These are phyloP conservation scores for Aspergillus ochraceus DNA, from an alignment of 2,329 filamentous ascomycete genomes.

Conservation along the genomic window DNA sequence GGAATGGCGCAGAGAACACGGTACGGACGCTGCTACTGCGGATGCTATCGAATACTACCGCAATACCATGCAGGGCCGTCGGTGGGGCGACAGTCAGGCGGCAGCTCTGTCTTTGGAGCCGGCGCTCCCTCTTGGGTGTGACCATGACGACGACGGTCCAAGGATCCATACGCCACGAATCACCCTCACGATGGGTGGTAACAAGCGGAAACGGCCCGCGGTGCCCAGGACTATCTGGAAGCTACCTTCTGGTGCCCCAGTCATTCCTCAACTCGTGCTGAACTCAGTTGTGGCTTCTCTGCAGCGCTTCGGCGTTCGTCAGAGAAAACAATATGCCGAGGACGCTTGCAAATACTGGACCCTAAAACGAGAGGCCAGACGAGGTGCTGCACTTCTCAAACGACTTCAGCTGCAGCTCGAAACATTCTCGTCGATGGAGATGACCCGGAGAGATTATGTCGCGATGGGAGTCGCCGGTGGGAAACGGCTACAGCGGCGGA, in stretches of 20 bases:
- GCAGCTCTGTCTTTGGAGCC: constrained; percentile 80
- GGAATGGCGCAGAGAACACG: constrained; percentile 85
- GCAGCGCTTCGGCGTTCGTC: constrained; percentile 77
- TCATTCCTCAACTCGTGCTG: constrained; percentile 86
- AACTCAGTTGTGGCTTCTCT: constrained; percentile 82
- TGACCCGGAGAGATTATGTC: constrained; percentile 92
- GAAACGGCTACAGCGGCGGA: constrained; percentile 73
- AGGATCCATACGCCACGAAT: constrained; percentile 47
- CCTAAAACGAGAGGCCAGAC: constrained; percentile 85
- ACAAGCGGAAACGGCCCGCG: constrained; percentile 56
- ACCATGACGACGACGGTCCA: constrained; percentile 49
- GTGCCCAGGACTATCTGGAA: constrained; percentile 77
- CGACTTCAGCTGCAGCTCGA: constrained; percentile 92
- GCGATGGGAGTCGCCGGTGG: constrained; percentile 86
- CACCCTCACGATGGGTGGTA: constrained; percentile 56
- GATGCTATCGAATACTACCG: constrained; percentile 89
- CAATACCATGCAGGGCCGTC: constrained; percentile 79
- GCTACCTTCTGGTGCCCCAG: constrained; percentile 87
- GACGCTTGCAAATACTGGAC: constrained; percentile 98
- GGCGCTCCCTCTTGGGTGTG: constrained; percentile 60
- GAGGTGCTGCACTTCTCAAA: constrained; percentile 89
- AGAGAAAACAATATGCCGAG: constrained; percentile 87
- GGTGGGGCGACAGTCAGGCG: constrained; percentile 89
- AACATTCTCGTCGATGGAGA: constrained; percentile 95
- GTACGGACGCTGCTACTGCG: constrained; percentile 74